Evolutionary conservation across 495 filamentous ascomycete species (phyloP).

Genomic region (Mytilinidion resinicola): DNA sequence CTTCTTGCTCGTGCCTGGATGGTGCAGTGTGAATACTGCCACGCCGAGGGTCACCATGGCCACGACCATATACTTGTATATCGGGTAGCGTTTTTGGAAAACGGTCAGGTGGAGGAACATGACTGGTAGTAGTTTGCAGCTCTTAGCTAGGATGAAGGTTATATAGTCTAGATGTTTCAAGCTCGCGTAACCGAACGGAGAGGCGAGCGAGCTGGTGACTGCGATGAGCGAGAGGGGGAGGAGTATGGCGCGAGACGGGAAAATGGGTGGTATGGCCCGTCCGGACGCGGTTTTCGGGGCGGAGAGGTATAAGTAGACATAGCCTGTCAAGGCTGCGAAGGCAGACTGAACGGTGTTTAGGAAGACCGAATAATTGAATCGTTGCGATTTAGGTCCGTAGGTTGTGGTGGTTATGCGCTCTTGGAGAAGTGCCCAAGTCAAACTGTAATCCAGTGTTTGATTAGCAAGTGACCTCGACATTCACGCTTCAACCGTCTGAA

Average conservation of each 20-base stretch:
- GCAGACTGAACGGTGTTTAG: conserved; percentile 93
- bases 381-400: conserved; percentile 58
- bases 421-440: conserved; percentile 94
- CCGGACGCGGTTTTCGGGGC: conserved; percentile 42
- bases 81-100: conserved; percentile 81
- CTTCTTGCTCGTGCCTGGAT: conserved; percentile 67
- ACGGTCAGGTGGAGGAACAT: conserved; percentile 94
- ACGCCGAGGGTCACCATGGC: conserved; percentile 84
- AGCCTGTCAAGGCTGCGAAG: conserved; percentile 76
- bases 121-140: conserved; percentile 93
- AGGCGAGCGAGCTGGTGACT: conserved; percentile 78
- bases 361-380: conserved; percentile 89
- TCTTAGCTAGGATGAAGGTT: conserved; percentile 96
- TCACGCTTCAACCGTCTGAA: too few species aligned
- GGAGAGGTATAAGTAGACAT: conserved; percentile 67
- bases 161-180: conserved; percentile 97
- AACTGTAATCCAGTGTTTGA: conserved; percentile 42
- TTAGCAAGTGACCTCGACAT: background rate
- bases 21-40: conserved; percentile 86
- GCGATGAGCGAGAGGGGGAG: conserved; percentile 78
- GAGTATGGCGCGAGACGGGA: conserved; percentile 67
- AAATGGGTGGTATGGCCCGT: conserved; percentile 54
- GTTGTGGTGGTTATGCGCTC: conserved; percentile 95
- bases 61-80: conserved; percentile 96
- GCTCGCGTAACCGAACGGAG: conserved; percentile 89